Percentiles rank a stretch among this genome's conserved stretches.
These are phyloP conservation scores for Leishmania gerbilli DNA, from an alignment of 208 protist species.

Conservation along the genomic window DNA sequence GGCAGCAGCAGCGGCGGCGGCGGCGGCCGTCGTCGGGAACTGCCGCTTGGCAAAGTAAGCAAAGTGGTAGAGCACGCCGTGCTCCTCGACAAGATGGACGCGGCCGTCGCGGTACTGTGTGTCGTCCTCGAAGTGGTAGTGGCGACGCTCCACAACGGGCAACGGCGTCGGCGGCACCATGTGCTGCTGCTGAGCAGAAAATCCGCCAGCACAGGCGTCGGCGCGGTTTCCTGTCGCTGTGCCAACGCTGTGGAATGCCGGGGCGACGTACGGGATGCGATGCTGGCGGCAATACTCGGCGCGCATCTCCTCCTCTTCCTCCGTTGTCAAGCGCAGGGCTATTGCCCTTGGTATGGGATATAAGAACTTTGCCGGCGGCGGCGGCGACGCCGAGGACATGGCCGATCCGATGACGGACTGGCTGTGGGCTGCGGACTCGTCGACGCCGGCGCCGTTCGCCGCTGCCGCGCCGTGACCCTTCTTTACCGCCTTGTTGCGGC, in stretches of 20 bases:
- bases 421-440: background rate
- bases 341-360: conserved; percentile 41
- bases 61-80: conserved; percentile 65
- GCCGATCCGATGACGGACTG: background rate
- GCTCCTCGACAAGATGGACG: conserved; percentile 67
- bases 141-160: conserved; percentile 31
- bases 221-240: background rate
- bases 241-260: conserved; percentile 17
- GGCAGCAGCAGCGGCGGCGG: background rate
- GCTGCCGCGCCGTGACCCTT: background rate
- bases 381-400: background rate
- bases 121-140: conserved; percentile 44
- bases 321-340: conserved; percentile 34
- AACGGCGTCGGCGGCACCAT: conserved; percentile 12
- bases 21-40: background rate
- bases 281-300: conserved; percentile 32
- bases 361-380: conserved; percentile 23
- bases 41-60: conserved; percentile 33
- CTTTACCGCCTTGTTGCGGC: background rate
- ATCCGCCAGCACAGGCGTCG: conserved; percentile 1
- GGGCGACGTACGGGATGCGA: conserved; percentile 27
- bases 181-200: conserved; percentile 1
- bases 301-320: conserved; percentile 38
- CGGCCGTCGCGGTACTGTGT: conserved; percentile 46
- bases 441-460: background rate